Evolutionary conservation across 208 protist species (phyloP).

Genomic region (Histomonas meleagridis): DNA sequence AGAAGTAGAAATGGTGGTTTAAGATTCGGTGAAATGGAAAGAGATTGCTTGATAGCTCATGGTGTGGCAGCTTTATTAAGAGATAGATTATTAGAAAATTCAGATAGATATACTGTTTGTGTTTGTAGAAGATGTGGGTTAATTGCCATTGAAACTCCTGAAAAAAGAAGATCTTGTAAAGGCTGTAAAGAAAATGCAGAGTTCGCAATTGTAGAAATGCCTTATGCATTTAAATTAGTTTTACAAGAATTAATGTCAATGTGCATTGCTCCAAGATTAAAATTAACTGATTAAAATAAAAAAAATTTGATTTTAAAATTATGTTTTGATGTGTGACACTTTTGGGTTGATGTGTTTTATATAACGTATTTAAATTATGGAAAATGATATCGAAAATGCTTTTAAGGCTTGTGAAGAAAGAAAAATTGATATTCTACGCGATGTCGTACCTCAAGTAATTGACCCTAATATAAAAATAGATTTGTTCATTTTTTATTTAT

Average conservation of each 20-base stretch:
- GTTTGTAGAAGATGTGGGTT: constrained; percentile 79
- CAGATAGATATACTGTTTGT: constrained; percentile 70
- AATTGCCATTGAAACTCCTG: constrained; percentile 68
- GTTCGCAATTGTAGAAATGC: constrained; percentile 70
- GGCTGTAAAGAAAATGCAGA: constrained; percentile 62
- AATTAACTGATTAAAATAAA: too few species aligned
- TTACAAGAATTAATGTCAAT: constrained; percentile 90
- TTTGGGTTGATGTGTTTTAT: too few species aligned
- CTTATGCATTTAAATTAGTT: constrained; percentile 85
- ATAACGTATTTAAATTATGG: too few species aligned
- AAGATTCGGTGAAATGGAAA: constrained; percentile 89
- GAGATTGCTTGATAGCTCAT: constrained; percentile 86
- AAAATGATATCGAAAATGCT: too few species aligned
- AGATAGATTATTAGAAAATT: constrained; percentile 71
- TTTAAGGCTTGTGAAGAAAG: neutral
- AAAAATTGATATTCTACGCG: neutral
- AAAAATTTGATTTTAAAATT: too few species aligned
- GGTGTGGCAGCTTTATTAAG: constrained; percentile 66
- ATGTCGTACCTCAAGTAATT: neutral
- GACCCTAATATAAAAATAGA: neutral
- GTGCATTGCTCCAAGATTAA: constrained; percentile 72
- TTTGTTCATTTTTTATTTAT: neutral
- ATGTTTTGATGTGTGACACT: too few species aligned
- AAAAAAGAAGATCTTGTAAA: constrained; percentile 68
- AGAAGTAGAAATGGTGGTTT: constrained; percentile 75